Evolutionary conservation across 73 alveolate species (phyloP).

Genomic region (Paramecium primaurelia): DNA sequence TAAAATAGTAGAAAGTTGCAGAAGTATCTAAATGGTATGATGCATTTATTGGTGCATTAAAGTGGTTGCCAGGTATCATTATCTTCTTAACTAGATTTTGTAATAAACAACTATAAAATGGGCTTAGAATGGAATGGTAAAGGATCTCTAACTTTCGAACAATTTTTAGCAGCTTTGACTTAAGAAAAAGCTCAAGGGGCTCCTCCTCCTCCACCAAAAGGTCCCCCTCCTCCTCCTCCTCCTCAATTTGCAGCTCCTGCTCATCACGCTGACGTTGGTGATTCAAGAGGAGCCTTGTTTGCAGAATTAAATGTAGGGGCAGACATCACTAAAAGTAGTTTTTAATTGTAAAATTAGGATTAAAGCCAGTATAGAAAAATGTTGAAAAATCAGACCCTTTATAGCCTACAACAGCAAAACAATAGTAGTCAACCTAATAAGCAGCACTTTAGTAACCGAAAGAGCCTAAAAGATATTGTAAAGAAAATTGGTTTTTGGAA

Average conservation of each 20-base stretch:
- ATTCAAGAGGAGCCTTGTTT: background rate
- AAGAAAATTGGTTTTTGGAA: conserved; percentile 33
- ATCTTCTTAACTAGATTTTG: background rate
- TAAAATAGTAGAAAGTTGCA: background rate
- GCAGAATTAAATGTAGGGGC: conserved; percentile 28
- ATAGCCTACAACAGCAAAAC: background rate
- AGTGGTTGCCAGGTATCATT: background rate
- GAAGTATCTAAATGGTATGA: conserved; percentile 32
- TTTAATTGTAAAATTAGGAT: background rate
- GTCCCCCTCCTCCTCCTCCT: conserved; percentile 42
- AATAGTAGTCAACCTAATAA: background rate
- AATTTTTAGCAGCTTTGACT: background rate
- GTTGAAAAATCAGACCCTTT: background rate
- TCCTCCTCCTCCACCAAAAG: conserved; percentile 38
- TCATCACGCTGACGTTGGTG: background rate
- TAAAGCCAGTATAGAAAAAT: background rate
- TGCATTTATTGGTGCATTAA: conserved; percentile 2
- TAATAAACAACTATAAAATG: background rate
- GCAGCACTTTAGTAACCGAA: background rate
- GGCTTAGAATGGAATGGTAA: conserved; percentile 40
- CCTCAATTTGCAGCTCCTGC: conserved; percentile 2
- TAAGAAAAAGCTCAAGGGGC: background rate
- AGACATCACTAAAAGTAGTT: conserved; percentile 9
- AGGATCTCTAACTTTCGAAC: conserved; percentile 5
- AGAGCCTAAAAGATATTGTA: conserved; percentile 6